Conservation (phyloP, 768 basidiomycete species). For the Udeniomyces megalosporus region DNA sequence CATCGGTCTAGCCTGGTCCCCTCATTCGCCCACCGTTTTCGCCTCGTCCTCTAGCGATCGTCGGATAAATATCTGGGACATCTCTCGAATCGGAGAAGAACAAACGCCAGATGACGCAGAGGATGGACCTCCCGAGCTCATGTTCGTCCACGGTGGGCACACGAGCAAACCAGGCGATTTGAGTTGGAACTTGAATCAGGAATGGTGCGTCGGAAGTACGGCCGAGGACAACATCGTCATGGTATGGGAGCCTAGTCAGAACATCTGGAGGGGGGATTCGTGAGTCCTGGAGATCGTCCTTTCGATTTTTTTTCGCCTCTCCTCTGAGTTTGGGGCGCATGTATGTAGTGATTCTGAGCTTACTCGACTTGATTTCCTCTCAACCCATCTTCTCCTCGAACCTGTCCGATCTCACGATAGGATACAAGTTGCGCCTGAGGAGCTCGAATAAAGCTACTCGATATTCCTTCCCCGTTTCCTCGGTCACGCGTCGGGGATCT, state of each 20-base stretch:
- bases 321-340: no score
- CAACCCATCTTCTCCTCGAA: no score
- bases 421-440: no score
- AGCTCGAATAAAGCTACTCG: no score
- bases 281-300: neutral
- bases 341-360: no score
- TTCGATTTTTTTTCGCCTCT: neutral
- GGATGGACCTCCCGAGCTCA: constrained; percentile 88
- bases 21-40: constrained; percentile 77
- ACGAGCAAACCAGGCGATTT: constrained; percentile 71
- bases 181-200: constrained; percentile 63
- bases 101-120: constrained; percentile 97
- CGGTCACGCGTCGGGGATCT: no score
- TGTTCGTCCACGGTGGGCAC: constrained; percentile 81
- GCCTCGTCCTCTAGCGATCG: constrained; percentile 90
- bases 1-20: constrained; percentile 87
- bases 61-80: constrained; percentile 87
- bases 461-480: no score
- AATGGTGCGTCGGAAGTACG: constrained; percentile 71
- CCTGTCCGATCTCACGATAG: no score
- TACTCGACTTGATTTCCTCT: no score
- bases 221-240: constrained; percentile 94
- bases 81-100: constrained; percentile 77
- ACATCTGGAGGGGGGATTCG: constrained; percentile 81
- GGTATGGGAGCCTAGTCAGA: constrained; percentile 94